Base-by-base conservation (phyloP, 345 rosid genomes). In the Citrus sp. region DNA sequence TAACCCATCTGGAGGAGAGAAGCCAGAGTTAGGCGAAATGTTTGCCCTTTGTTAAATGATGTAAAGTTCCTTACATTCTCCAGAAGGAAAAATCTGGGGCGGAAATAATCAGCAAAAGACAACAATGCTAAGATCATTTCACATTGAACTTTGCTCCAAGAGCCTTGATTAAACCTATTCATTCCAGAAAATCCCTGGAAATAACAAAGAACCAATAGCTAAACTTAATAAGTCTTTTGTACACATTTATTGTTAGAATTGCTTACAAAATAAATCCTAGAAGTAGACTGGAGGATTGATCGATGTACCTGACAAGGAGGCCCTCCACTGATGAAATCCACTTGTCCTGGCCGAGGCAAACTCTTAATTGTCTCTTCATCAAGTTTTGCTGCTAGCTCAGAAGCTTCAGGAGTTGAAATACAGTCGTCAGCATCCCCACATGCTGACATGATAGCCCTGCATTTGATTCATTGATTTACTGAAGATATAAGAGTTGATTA, bases 251-350 rank as follows among this genome's bases (percentile, higher is more conserved):
- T 40, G 46, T 40, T 40, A 40, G 62, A 56, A 32, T 9, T 72
- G 28, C 16, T 72, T 10, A 42, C 25, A 72, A 72, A 21, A 59
- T 62, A 70, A 7, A 21, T 2, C 18, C 30, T 61, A 75, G 22
- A 58, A 72, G 22, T 13, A 14, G 56, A 4, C 21, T 13, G 7
- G 67, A 10, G 46, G 46, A 25, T 71, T 27, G 63, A 42, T 24
- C 22, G 58, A 49, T 58, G 24, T 78, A 92, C 98, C 91, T 95
- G 99, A 77, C 99, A 95, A 32, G 99, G 97, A 82, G 96, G 99
- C 30, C 99, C 99, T 60, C 99, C 98, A 38, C 86, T 92, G 82
- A 95, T 95, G 80, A 95, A 95, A 69, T 95, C 98, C 35, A 95
- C 99, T 68, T 90, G 88, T 34, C 99, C 96, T 28, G 88, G 91